Evolutionary conservation across 257 asterid genomes (phyloP).

Genomic region (Solanum tarapatanum): DNA sequence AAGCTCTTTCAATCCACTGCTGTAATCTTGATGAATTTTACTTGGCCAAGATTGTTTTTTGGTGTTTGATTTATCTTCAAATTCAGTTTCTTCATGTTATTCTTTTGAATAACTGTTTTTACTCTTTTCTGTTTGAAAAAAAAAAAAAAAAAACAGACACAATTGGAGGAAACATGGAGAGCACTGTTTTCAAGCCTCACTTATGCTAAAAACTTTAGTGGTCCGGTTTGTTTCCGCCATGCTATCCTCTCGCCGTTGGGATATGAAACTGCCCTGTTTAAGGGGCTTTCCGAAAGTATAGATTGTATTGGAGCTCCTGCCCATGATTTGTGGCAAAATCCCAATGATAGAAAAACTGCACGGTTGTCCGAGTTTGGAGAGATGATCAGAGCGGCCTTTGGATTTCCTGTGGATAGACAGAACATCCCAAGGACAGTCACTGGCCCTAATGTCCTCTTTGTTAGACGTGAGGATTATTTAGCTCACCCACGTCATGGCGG

Average conservation of each 20-base stretch:
- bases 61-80: background rate
- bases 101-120: background rate
- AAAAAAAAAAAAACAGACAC: constrained; percentile 42
- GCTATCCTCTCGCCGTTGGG: constrained; percentile 86
- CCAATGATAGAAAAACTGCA: constrained; percentile 54
- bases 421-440: constrained; percentile 19
- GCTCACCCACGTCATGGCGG: constrained; percentile 97
- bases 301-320: constrained; percentile 68
- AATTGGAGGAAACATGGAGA: constrained; percentile 85
- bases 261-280: constrained; percentile 80
- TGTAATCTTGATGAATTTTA: background rate
- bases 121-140: background rate
- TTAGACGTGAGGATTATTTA: constrained; percentile 83
- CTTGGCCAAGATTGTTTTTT: background rate
- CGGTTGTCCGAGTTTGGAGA: constrained; percentile 92
- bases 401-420: constrained; percentile 48
- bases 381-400: constrained; percentile 85
- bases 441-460: constrained; percentile 64
- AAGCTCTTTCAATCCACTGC: background rate
- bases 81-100: background rate
- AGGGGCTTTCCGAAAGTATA: constrained; percentile 57
- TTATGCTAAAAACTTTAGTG: constrained; percentile 66
- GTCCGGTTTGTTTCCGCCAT: constrained; percentile 77
- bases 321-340: constrained; percentile 55
- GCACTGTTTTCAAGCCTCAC: constrained; percentile 73